Conservation (phyloP, 805 yeast species). For the Groenewaldozyma tartarivorans region DNA sequence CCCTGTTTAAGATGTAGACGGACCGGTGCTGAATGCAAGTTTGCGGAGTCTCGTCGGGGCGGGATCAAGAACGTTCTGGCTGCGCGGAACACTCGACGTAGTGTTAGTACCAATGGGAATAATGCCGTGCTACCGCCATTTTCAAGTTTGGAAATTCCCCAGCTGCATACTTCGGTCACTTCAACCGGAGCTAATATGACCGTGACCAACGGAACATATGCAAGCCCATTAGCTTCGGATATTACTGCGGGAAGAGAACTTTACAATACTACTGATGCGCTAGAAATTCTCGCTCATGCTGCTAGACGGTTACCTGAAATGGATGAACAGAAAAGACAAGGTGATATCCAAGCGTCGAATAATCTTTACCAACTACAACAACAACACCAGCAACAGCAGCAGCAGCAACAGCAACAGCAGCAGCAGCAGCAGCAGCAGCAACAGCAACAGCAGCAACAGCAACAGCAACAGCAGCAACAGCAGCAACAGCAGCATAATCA, state of each 20-base stretch:
- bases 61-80: slow-evolving; percentile 32
- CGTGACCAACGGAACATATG: no score
- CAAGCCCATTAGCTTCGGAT: no score
- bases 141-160: background rate
- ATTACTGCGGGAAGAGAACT: slow-evolving; percentile 17
- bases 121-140: background rate
- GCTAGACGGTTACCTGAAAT: slow-evolving; percentile 29
- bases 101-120: slow-evolving; percentile 32
- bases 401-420: background rate
- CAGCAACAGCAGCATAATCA: background rate
- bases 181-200: background rate
- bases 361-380: background rate
- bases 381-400: background rate
- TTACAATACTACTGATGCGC: slow-evolving; percentile 31
- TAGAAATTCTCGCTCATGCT: slow-evolving; percentile 30
- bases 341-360: background rate
- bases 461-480: background rate
- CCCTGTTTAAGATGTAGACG: slow-evolving; percentile 81
- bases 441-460: background rate
- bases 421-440: slow-evolving; percentile 1
- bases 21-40: slow-evolving; percentile 73
- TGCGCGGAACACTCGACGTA: slow-evolving; percentile 36
- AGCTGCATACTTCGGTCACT: background rate
- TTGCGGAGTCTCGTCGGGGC: slow-evolving; percentile 51
- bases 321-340: slow-evolving; percentile 3